These are phyloP conservation scores for Fraxinus americana DNA, from an alignment of 257 asterid genomes.

Conservation along the genomic window DNA sequence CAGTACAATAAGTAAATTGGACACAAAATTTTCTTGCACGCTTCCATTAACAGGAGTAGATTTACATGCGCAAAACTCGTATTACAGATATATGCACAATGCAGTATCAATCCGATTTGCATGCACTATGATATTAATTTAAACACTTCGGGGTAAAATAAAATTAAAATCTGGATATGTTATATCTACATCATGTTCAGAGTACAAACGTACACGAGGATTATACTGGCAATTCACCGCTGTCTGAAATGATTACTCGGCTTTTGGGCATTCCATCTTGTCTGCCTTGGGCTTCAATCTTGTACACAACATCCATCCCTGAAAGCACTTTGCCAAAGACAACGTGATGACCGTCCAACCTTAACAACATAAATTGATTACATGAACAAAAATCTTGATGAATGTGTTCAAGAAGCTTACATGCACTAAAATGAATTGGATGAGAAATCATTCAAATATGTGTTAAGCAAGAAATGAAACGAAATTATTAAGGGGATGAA, in stretches of 20 bases:
- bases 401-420: not conserved
- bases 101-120: not conserved
- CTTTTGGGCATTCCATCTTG: slow-evolving; percentile 64
- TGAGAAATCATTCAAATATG: not conserved
- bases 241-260: slow-evolving; percentile 56
- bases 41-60: not conserved
- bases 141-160: not conserved
- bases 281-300: slow-evolving; percentile 69
- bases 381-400: not conserved
- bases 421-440: not conserved
- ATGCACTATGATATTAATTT: too few relatives aligned
- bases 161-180: not conserved
- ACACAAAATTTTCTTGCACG: not conserved
- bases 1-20: not conserved
- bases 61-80: not conserved
- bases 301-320: slow-evolving; percentile 81
- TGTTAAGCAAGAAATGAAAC: not conserved
- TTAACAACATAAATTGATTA: slow-evolving; percentile 23
- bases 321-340: slow-evolving; percentile 91
- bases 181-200: not conserved
- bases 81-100: not conserved
- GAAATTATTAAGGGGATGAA: not conserved
- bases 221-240: slow-evolving; percentile 69
- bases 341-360: slow-evolving; percentile 94
- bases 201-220: not conserved